Percentiles rank a stretch among this genome's conserved stretches.
phyloP scores from a whole-genome alignment of 495 filamentous ascomycete species.

The Tirmania nivea region DNA sequence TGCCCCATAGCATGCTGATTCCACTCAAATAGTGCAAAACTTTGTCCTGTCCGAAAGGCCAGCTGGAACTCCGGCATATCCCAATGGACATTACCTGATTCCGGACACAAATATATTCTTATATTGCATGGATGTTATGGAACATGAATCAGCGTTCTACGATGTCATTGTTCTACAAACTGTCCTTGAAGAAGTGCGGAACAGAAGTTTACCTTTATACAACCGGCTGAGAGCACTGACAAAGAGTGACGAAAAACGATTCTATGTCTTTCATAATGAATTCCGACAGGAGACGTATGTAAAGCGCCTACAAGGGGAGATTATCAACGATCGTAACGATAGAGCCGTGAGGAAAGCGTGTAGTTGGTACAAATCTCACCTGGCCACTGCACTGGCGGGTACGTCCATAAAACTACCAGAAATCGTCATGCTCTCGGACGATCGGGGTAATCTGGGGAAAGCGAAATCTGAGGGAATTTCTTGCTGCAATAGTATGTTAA shows the following conservation, averaged over 20 bases:
- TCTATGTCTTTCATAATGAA: conserved; percentile 98
- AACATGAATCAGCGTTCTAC: conserved; percentile 75
- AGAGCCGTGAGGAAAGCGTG: conserved; percentile 70
- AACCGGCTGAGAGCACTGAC: conserved; percentile 76
- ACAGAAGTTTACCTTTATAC: conserved; percentile 82
- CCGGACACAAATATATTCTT: conserved; percentile 94
- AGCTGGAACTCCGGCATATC: conserved; percentile 56
- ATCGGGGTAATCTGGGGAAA: conserved; percentile 66
- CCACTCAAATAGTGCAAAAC: conserved; percentile 33
- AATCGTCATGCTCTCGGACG: conserved; percentile 72
- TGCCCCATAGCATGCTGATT: conserved; percentile 2
- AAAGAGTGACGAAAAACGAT: conserved; percentile 85
- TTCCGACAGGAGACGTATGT: conserved; percentile 85
- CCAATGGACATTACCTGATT: conserved; percentile 79
- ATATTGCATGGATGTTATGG: conserved; percentile 88
- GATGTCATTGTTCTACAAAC: conserved; percentile 90
- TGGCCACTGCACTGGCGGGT: conserved; percentile 33
- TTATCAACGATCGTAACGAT: conserved; percentile 93
- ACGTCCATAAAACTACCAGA: conserved; percentile 43
- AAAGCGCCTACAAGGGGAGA: conserved; percentile 48
- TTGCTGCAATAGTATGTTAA: conserved; percentile 12
- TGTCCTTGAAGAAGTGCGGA: conserved; percentile 84
- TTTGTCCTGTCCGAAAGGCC: conserved; percentile 77
- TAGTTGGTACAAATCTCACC: conserved; percentile 71
- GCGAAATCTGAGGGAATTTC: conserved; percentile 52